Percentiles rank a stretch among this genome's conserved stretches.
phyloP scores from a whole-genome alignment of 176 grass and related monocot genomes.

The Rhynchospora pubera region DNA sequence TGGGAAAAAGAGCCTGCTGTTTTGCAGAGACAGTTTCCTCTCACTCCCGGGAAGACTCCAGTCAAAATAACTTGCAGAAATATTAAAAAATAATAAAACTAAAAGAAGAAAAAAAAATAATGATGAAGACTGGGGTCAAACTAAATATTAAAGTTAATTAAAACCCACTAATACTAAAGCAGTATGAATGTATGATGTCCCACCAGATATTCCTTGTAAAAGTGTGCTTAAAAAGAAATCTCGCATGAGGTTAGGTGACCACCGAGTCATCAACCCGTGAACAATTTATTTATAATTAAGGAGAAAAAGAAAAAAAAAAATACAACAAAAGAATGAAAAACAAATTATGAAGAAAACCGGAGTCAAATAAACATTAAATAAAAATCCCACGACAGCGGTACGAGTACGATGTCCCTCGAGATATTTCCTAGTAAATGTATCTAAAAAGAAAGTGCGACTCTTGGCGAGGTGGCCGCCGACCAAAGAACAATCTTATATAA shows the following conservation, averaged over 20 bases:
- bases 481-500: background rate
- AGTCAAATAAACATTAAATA: conserved; percentile 2
- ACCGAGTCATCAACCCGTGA: background rate
- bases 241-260: background rate
- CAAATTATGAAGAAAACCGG: background rate
- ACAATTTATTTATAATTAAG: too few relatives aligned
- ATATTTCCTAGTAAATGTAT: background rate
- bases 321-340: background rate
- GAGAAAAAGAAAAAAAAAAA: background rate
- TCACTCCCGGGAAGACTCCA: background rate
- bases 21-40: background rate
- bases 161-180: background rate
- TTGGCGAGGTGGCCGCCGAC: background rate
- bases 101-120: background rate
- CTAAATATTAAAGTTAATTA: background rate
- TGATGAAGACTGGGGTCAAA: background rate
- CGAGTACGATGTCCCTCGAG: conserved; percentile 7
- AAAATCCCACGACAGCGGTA: background rate
- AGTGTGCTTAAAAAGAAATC: background rate
- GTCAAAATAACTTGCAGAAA: background rate
- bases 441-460: background rate
- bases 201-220: background rate
- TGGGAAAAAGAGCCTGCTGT: background rate
- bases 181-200: background rate
- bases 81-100: background rate